Percentiles rank a stretch among this genome's conserved stretches.
Conservation (phyloP, 2,329 filamentous ascomycete species). For the Esteya vermicola region DNA sequence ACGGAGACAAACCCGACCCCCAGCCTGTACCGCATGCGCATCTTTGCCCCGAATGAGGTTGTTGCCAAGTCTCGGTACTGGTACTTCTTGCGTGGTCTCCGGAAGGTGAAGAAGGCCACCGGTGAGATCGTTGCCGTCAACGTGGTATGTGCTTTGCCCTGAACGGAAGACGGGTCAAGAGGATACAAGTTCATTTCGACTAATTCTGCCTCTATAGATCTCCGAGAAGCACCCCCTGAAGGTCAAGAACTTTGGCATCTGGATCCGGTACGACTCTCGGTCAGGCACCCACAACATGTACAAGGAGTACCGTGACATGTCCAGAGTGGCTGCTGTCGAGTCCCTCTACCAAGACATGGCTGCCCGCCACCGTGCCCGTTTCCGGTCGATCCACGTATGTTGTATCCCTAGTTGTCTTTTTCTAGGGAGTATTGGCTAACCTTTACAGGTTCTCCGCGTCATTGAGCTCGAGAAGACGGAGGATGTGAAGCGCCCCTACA, state of each 20-base stretch:
- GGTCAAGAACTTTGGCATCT: conserved; percentile 99
- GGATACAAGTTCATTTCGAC: not conserved
- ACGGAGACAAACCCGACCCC: conserved; percentile 93
- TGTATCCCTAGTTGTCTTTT: not conserved
- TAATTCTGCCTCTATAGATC: conserved; percentile 46
- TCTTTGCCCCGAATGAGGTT: conserved; percentile 95
- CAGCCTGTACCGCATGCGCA: conserved; percentile 99
- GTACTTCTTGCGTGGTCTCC: conserved; percentile 99
- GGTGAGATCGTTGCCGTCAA: conserved; percentile 98
- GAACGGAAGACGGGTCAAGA: too few species aligned
- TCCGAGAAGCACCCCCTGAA: conserved; percentile 97
- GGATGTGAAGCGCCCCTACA: conserved; percentile 95
- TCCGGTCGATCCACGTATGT: conserved; percentile 96
- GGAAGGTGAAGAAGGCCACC: conserved; percentile 99
- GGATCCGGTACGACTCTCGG: conserved; percentile 99
- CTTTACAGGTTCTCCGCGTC: conserved; percentile 80
- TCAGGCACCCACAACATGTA: conserved; percentile 99
- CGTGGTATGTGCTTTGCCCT: conserved; percentile 53
- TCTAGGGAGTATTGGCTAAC: not conserved
- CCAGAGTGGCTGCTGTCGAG: conserved; percentile 87
- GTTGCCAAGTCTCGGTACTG: conserved; percentile 99
- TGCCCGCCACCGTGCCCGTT: conserved; percentile 93
- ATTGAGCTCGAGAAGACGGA: conserved; percentile 92
- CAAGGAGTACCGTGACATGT: conserved; percentile 99
- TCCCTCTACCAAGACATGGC: conserved; percentile 99